Evolutionary conservation across 331 rosid species (phyloP).

Genomic region (Acacia pycnantha): DNA sequence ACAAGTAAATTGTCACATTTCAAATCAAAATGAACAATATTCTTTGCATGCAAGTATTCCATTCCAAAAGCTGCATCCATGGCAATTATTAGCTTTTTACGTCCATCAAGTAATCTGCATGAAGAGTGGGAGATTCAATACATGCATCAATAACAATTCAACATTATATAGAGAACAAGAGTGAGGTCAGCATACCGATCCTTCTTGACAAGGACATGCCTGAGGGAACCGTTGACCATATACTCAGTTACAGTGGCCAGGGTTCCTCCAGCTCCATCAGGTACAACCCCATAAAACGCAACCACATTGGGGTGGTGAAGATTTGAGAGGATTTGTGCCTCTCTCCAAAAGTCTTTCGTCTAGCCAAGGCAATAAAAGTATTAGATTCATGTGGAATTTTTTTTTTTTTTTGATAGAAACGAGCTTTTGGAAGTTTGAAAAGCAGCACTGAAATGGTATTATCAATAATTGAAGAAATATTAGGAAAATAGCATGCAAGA

Average conservation of each 20-base stretch:
- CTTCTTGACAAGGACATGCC: slow-evolving; percentile 64
- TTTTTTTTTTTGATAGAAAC: background rate
- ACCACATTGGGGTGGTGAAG: slow-evolving; percentile 80
- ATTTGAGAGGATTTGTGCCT: slow-evolving; percentile 68
- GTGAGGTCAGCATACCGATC: slow-evolving; percentile 43
- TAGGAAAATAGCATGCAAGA: background rate
- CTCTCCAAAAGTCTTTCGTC: slow-evolving; percentile 83
- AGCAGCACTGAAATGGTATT: background rate
- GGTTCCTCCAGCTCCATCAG: slow-evolving; percentile 70
- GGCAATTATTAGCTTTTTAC: slow-evolving; percentile 66
- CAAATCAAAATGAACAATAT: slow-evolving; percentile 74
- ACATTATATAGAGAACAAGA: slow-evolving; percentile 23
- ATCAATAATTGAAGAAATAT: background rate
- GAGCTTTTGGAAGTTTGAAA: slow-evolving; percentile 1
- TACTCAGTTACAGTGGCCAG: slow-evolving; percentile 70
- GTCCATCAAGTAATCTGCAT: slow-evolving; percentile 63
- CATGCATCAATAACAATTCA: slow-evolving; percentile 24
- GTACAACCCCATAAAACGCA: slow-evolving; percentile 76
- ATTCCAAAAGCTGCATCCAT: slow-evolving; percentile 86
- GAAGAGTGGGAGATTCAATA: slow-evolving; percentile 30
- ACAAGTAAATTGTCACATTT: slow-evolving; percentile 76
- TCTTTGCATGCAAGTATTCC: slow-evolving; percentile 73
- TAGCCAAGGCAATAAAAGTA: slow-evolving; percentile 33
- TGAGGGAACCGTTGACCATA: slow-evolving; percentile 77
- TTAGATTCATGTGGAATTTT: slow-evolving; percentile 22